Evolutionary conservation across 345 rosid species (phyloP).

Genomic region (Syzygium aromaticum): DNA sequence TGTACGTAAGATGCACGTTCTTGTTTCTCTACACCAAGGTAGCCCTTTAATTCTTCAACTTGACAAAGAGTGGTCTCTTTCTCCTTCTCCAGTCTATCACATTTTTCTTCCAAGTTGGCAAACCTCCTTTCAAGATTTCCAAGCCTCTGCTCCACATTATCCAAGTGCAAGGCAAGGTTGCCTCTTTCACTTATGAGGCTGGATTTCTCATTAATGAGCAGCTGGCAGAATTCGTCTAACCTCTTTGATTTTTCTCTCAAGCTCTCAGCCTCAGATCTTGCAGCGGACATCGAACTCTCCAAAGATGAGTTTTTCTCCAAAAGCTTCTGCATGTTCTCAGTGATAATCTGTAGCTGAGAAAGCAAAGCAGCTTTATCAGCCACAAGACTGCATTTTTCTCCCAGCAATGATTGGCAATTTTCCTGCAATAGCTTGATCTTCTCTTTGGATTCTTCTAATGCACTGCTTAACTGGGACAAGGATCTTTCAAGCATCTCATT

Average conservation of each 20-base stretch:
- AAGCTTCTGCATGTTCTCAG: conserved; percentile 68
- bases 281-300: conserved; percentile 53
- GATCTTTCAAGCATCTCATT: conserved; percentile 57
- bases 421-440: conserved; percentile 48
- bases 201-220: conserved; percentile 69
- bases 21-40: conserved; percentile 51
- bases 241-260: conserved; percentile 52
- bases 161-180: conserved; percentile 45
- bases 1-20: conserved; percentile 40
- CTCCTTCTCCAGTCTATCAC: conserved; percentile 57
- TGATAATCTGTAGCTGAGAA: conserved; percentile 67
- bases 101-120: conserved; percentile 53
- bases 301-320: conserved; percentile 46
- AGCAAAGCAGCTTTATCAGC: conserved; percentile 69
- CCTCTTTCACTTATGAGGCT: conserved; percentile 45
- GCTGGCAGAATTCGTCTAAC: conserved; percentile 61
- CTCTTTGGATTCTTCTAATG: conserved; percentile 57
- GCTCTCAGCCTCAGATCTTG: conserved; percentile 72
- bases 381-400: conserved; percentile 59
- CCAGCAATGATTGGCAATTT: conserved; percentile 50
- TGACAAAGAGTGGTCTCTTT: conserved; percentile 47
- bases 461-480: conserved; percentile 64
- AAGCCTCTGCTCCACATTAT: conserved; percentile 49
- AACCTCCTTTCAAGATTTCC: conserved; percentile 57
- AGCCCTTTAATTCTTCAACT: conserved; percentile 55